Evolutionary conservation across 1,139 yeast species (phyloP), one percentile per base, ranked within the genome.

Genomic region (Geotrichum europaeum): DNA sequence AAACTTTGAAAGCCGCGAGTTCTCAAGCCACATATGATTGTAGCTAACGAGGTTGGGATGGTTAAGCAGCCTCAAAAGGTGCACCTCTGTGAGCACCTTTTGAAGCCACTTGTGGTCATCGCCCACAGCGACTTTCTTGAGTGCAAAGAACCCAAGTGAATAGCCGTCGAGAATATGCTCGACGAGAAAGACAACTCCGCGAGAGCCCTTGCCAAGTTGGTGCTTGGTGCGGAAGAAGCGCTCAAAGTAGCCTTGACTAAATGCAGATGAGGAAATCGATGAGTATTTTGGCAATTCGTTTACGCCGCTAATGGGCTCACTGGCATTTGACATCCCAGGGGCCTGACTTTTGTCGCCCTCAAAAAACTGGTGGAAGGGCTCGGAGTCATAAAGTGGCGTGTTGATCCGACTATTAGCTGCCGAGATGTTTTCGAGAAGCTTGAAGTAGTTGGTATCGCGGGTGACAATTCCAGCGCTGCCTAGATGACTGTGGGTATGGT

Each of bases 11-110:
- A 85, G 72, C 49, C 81, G 80, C 32, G 89, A 89, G 70, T 85
- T 78, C 69, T 91, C 97, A 49, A 91, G 74, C 97, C 97, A 91
- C 40, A 90, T 96, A 74, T 91, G 97, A 70, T 90, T 90, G 70
- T 91, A 91, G 32, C 88, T 82, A 25, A 90, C 89, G 66, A 90
- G 78, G 70, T 90, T 89, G 28, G 83, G 78, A 64, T 82, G 83
- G 43, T 79, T 73, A 53, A 81, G 76, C 57, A 79, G 77, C 56
- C 82, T 75, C 57, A 83, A 68, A 50, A 90, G 82, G 66, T 87
- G 82, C 3, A 91, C 97, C 70, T 91, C 97, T 60, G 84, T 81
- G 58, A 91, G 76, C 7, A 88, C 92, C 65, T 83, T 85, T 60
- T 83, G 82, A 55, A 90, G 78, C 79, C 88, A 84, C 32, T 78